Evolutionary conservation across 2,329 filamentous ascomycete genomes (phyloP), one percentile per base, ranked within the genome.

Genomic region (Ceratocystis huliohia): DNA sequence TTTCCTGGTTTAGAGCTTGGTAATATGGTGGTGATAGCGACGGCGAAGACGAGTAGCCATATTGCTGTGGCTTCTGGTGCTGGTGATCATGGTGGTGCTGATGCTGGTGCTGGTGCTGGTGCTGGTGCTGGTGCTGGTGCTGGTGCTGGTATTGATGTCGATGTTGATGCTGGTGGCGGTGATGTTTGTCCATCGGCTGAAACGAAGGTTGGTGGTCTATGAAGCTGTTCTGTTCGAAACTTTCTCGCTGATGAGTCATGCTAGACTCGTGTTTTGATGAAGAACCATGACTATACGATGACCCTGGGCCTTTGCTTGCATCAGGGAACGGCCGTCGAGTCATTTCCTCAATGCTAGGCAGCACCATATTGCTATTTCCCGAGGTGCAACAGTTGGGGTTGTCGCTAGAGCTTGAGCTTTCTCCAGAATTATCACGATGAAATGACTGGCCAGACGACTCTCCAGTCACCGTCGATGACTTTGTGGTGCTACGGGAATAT

Each of bases 21-120:
- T n/a, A 28, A 53, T 61, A 37, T 33, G 59, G 37, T 44, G 48
- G 22, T 17, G 30, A 44, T 15, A 33, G 20, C 46, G 20, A 48
- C 3, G 46, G 3, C 20, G 46, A 48, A n/a, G 46, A n/a, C 20
- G 28, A n/a, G 10, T 15, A 28, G 25, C 25, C 20, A 46, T 37
- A n/a, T 28, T 56, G 50, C 6, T 50, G 44, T 45, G 30, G 44
- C 10, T 62, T 28, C 10, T 50, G 37, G 5, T 33, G 15, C 8
- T 44, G 57, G 22, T 63, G 65, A n/a, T 59, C 37, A 4, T 30
- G 28, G 22, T 62, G 64, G 25, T 41, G 64, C 7, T 66, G 64
- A 41, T 61, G 41, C 17, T 66, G 56, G 45, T 66, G 63, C 17
- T 66, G 56, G 45, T 66, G 63, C 28, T 66, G 65, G n/a, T 15